phyloP scores from a whole-genome alignment of 106 monocot genomes.

The Apostasia shenzhenica region DNA sequence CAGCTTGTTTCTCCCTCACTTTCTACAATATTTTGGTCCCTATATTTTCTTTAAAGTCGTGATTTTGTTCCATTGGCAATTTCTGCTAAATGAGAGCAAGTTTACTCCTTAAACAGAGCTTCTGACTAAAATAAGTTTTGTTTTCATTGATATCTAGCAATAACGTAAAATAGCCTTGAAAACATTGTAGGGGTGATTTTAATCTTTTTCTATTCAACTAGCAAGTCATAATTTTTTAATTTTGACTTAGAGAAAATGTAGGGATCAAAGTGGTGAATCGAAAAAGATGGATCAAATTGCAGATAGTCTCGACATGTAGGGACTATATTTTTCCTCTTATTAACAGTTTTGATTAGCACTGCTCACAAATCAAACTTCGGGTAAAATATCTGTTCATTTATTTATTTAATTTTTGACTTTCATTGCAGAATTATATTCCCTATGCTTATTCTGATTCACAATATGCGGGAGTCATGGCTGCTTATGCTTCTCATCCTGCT shows the following conservation, averaged over 20 bases:
- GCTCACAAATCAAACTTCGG: too few relatives aligned
- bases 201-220: too few relatives aligned
- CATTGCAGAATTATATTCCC: constrained; percentile 33
- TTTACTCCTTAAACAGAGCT: not conserved
- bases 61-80: not conserved
- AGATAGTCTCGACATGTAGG: not conserved
- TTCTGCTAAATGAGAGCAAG: not conserved
- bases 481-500: constrained; percentile 38
- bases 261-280: too few relatives aligned
- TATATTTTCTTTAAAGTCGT: not conserved
- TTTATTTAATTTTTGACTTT: too few relatives aligned
- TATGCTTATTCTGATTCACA: constrained; percentile 41
- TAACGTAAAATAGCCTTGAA: too few relatives aligned
- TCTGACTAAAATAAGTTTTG: not conserved
- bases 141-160: too few relatives aligned
- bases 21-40: not conserved
- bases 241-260: too few relatives aligned
- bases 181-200: too few relatives aligned
- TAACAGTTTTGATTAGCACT: not conserved
- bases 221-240: not conserved
- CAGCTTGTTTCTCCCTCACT: not conserved
- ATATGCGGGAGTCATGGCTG: constrained; percentile 28
- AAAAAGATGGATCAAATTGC: not conserved
- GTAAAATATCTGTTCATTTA: too few relatives aligned
- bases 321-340: constrained; percentile 1